These are phyloP conservation scores for Arthrobotrys sphaeroides DNA, from an alignment of 2,329 filamentous ascomycete species.

Conservation along the genomic window DNA sequence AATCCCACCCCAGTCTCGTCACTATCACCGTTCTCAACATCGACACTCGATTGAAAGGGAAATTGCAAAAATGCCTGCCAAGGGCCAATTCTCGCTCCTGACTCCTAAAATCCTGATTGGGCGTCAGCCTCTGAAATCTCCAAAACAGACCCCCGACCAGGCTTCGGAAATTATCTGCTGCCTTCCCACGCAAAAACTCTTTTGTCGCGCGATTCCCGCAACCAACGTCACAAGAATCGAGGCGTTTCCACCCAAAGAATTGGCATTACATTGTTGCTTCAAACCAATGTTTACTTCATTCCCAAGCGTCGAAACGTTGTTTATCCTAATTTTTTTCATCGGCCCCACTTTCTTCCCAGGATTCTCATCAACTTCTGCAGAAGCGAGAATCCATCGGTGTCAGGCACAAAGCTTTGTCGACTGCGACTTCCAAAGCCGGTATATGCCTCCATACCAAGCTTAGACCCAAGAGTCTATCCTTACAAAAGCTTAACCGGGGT, in stretches of 20 bases:
- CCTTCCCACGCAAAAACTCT: background rate
- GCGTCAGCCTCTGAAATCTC: slow-evolving; percentile 2
- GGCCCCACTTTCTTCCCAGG: slow-evolving; percentile 23
- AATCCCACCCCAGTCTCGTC: background rate
- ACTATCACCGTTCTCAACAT: slow-evolving; percentile 30
- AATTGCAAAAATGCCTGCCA: slow-evolving; percentile 29
- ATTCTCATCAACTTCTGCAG: background rate
- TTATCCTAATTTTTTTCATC: slow-evolving; percentile 17
- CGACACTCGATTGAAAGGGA: slow-evolving; percentile 13
- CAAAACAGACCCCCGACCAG: slow-evolving; percentile 6
- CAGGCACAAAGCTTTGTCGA: slow-evolving; percentile 36
- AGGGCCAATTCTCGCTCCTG: slow-evolving; percentile 16
- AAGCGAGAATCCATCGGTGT: slow-evolving; percentile 17
- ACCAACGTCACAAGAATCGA: slow-evolving; percentile 10
- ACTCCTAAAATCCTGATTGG: slow-evolving; percentile 22
- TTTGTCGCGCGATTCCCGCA: slow-evolving; percentile 36
- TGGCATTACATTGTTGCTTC: slow-evolving; percentile 31
- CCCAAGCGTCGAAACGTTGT: slow-evolving; percentile 1
- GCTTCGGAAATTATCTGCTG: slow-evolving; percentile 36
- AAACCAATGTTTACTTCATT: background rate
- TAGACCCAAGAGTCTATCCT: slow-evolving; percentile 12
- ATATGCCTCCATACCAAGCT: slow-evolving; percentile 18
- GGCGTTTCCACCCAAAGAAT: slow-evolving; percentile 2
- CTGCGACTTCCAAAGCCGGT: slow-evolving; percentile 37
- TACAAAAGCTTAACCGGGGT: slow-evolving; percentile 18